Conservation (phyloP, 495 filamentous ascomycete genomes). For the Penicillium turbatum region DNA sequence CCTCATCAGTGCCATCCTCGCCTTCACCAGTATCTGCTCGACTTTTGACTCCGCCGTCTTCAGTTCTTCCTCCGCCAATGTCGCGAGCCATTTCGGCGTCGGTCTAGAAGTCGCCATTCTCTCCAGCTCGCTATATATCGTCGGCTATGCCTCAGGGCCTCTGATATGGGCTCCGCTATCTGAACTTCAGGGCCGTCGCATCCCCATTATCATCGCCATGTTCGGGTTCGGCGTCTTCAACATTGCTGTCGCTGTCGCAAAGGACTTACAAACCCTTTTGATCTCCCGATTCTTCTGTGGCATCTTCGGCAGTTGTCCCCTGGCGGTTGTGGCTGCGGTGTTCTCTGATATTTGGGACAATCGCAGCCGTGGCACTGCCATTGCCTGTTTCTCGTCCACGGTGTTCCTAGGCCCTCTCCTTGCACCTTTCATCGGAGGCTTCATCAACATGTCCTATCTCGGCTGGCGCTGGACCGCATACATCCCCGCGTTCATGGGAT, state of each 20-base stretch:
- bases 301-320: constrained; percentile 62
- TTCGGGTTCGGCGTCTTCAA: constrained; percentile 51
- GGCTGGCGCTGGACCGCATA: constrained; percentile 92
- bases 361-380: constrained; percentile 61
- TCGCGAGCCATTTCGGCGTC: constrained; percentile 44
- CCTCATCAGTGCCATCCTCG: constrained; percentile 32
- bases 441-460: constrained; percentile 47
- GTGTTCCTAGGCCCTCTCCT: constrained; percentile 81
- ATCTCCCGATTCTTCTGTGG: constrained; percentile 66
- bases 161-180: constrained; percentile 63
- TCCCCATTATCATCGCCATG: constrained; percentile 53
- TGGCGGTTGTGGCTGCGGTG: constrained; percentile 83
- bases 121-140: constrained; percentile 54
- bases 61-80: constrained; percentile 20
- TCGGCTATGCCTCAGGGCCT: constrained; percentile 58
- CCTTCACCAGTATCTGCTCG: constrained; percentile 38
- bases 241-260: constrained; percentile 55
- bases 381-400: constrained; percentile 74
- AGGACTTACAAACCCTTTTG: constrained; percentile 64
- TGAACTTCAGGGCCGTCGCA: constrained; percentile 56
- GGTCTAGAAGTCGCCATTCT: constrained; percentile 49
- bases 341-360: constrained; percentile 90
- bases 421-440: constrained; percentile 84
- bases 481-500: constrained; percentile 72
- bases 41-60: constrained; percentile 39